These are phyloP conservation scores for Epichloe bromicola DNA, from an alignment of 2,329 filamentous ascomycete genomes.

Conservation along the genomic window DNA sequence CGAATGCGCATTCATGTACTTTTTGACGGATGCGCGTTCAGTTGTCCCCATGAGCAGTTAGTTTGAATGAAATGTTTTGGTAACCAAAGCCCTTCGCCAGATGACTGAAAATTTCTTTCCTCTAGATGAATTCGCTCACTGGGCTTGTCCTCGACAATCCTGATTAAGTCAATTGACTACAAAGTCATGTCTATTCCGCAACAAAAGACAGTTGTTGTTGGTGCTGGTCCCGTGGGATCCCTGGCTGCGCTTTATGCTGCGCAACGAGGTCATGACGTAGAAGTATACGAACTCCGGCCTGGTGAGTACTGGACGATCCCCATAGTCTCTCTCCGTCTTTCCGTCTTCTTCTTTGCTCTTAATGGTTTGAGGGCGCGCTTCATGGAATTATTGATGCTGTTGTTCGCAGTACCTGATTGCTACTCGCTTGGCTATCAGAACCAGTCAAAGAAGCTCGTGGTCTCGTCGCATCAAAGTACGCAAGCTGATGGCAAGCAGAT, in stretches of 20 bases:
- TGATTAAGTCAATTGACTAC: not conserved
- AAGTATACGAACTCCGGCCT: conserved; percentile 84
- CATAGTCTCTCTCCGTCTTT: not conserved
- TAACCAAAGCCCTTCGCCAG: not conserved
- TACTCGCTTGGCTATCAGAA: not conserved
- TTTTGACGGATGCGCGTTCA: no score
- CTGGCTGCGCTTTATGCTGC: conserved; percentile 89
- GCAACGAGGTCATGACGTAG: conserved; percentile 73
- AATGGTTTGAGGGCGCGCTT: no score
- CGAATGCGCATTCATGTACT: not conserved
- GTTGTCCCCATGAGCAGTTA: not conserved
- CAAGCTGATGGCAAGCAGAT: conserved; percentile 40
- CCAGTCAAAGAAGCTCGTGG: not conserved
- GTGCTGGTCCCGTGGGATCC: conserved; percentile 86
- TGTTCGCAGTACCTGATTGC: not conserved
- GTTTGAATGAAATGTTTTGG: not conserved
- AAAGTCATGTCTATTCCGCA: conserved; percentile 17
- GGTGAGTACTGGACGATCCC: conserved; percentile 42
- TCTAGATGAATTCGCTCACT: not conserved
- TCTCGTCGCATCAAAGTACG: not conserved
- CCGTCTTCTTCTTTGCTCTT: no score
- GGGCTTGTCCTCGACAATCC: not conserved
- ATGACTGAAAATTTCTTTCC: not conserved
- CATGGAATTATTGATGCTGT: no score
- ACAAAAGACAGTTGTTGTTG: conserved; percentile 70